Conservation (phyloP, 257 asterid species). For the Craterostigma plantagineum region DNA sequence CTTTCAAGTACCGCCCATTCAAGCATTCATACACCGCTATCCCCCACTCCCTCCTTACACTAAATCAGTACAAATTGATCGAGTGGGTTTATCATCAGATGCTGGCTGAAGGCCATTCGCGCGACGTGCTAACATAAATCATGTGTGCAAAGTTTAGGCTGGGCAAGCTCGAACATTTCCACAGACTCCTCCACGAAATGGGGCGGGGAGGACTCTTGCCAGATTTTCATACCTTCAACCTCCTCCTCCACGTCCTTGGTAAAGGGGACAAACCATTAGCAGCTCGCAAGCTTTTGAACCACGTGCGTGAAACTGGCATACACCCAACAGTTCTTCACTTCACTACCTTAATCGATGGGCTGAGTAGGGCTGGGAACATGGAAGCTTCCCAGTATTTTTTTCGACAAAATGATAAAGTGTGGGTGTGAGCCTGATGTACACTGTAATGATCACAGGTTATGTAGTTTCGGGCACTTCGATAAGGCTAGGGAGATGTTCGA, state of each 20-base stretch:
- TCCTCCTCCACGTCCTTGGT: constrained; percentile 80
- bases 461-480: constrained; percentile 58
- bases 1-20: constrained; percentile 72
- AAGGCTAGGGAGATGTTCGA: constrained; percentile 45
- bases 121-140: constrained; percentile 68
- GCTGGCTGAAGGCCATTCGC: constrained; percentile 61
- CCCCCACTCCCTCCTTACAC: constrained; percentile 44
- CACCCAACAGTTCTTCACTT: constrained; percentile 72
- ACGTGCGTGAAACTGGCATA: constrained; percentile 69
- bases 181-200: constrained; percentile 72
- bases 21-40: constrained; percentile 70
- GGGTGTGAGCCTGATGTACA: constrained; percentile 73
- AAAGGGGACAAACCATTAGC: constrained; percentile 70
- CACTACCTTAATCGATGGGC: constrained; percentile 82
- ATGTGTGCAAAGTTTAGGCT: constrained; percentile 76
- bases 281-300: constrained; percentile 71
- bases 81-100: constrained; percentile 91
- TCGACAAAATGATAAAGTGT: constrained; percentile 48
- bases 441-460: constrained; percentile 81
- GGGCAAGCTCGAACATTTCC: constrained; percentile 75
- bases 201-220: constrained; percentile 59
- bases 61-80: constrained; percentile 53
- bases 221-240: constrained; percentile 70
- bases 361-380: constrained; percentile 82
- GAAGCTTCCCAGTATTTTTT: constrained; percentile 73